These are phyloP conservation scores for Zoysia matrella DNA, from an alignment of 202 grass and related monocot species.

Conservation along the genomic window DNA sequence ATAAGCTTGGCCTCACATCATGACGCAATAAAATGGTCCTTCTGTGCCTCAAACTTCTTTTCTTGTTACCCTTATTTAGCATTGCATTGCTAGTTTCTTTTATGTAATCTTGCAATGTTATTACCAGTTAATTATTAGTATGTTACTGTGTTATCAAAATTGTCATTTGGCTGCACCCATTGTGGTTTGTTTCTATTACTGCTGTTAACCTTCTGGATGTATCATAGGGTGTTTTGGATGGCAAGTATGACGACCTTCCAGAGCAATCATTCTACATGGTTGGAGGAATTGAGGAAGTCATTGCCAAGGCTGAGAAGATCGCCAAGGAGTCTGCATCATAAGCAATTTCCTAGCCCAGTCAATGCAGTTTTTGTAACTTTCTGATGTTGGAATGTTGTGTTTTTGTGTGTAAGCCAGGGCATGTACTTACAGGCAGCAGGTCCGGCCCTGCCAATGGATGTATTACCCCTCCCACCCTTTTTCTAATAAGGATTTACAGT, in stretches of 20 bases:
- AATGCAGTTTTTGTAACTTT: slow-evolving; percentile 44
- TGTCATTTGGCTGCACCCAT: not conserved
- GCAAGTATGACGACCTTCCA: too few relatives aligned
- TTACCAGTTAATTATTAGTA: not conserved
- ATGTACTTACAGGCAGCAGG: slow-evolving; percentile 53
- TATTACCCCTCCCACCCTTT: slow-evolving; percentile 20
- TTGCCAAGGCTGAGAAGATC: too few relatives aligned
- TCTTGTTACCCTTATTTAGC: not conserved
- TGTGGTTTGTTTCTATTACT: not conserved
- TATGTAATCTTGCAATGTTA: not conserved
- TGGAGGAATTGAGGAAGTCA: too few relatives aligned
- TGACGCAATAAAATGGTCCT: not conserved
- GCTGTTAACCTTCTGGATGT: slow-evolving; percentile 15
- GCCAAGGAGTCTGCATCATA: slow-evolving; percentile 57
- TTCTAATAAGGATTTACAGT: slow-evolving; percentile 56
- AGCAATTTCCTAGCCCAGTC: slow-evolving; percentile 32
- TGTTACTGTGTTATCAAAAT: not conserved
- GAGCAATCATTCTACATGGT: too few relatives aligned
- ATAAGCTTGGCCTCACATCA: not conserved
- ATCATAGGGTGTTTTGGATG: slow-evolving; percentile 44
- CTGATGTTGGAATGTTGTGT: slow-evolving; percentile 48
- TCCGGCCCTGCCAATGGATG: slow-evolving; percentile 51
- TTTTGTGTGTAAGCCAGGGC: slow-evolving; percentile 59
- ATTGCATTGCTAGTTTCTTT: not conserved
- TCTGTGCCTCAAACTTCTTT: not conserved